A percentile compares a stretch with the other conserved stretches of the same genome.
phyloP scores from a whole-genome alignment of 176 grass and related monocot species.

The Typha latifolia region DNA sequence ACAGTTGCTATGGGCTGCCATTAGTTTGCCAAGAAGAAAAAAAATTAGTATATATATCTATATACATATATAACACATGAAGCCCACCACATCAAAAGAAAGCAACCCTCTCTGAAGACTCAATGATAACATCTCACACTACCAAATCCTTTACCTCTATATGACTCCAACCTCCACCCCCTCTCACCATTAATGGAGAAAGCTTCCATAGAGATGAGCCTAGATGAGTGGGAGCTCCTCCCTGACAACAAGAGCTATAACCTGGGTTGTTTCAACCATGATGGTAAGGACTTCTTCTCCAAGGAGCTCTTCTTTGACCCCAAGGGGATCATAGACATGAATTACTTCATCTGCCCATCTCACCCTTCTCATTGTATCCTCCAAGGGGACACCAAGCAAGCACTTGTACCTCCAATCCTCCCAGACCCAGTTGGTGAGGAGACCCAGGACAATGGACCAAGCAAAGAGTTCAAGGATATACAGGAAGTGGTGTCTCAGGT shows the following conservation, averaged over 20 bases:
- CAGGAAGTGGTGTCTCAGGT: conserved; percentile 14
- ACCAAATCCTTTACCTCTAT: conserved; percentile 1
- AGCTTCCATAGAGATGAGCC: conserved; percentile 33
- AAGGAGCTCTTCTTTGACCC: conserved; percentile 21
- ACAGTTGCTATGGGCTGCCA: background rate
- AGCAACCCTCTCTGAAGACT: background rate
- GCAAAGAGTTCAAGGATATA: conserved; percentile 37
- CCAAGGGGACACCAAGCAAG: background rate
- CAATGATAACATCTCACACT: background rate
- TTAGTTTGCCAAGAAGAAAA: background rate
- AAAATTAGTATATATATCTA: too few relatives aligned
- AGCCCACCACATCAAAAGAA: background rate
- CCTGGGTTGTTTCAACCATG: conserved; percentile 2
- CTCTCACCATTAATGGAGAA: conserved; percentile 22
- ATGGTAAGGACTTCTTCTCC: conserved; percentile 18
- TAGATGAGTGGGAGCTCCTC: conserved; percentile 89
- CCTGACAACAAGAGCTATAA: conserved; percentile 31
- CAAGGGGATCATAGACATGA: conserved; percentile 42
- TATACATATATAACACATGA: background rate
- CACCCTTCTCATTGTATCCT: conserved; percentile 19
- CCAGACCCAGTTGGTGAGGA: background rate
- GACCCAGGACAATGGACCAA: background rate
- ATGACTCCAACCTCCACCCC: conserved; percentile 7
- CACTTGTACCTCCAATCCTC: background rate
- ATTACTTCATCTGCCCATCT: conserved; percentile 38